Base-by-base conservation (phyloP, 1,284 basidiomycete species). In the Schizopora paradoxa region DNA sequence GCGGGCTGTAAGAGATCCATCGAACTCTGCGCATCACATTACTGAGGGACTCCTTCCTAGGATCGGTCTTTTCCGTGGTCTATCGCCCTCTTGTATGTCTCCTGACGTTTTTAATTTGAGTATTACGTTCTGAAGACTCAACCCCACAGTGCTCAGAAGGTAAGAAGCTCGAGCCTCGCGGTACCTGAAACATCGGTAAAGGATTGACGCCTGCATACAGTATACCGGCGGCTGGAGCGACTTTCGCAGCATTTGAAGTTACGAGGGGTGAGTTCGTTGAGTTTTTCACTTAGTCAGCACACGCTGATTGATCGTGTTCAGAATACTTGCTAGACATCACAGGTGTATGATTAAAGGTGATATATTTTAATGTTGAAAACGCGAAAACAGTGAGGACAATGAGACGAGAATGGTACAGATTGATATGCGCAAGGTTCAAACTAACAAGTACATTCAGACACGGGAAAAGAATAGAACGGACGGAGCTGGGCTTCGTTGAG, bases 221-320 rank as follows among this genome's bases (percentile, higher is more conserved):
- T 61, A 88, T 93, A 54, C 92, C 93, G 4, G 90, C 93, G 1
- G 93, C 91, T 5, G 92, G 82, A 21, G 83, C 85, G 50, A 96
- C 92, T 0, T 96, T 97, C 58, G 83, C 90, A n/a, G 88, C 86
- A 0, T 97, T 87, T 62, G 92, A 97, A 62, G 57, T 93, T 23
- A 88, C 85, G 1, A 72, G 88, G 69, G 88, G 86, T 81, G 33
- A 21, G 57, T 47, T 42, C 32, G 10, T 16, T 22, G 11, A 7
- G 6, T 16, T 19, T 10, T 36, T 35, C 14, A 18, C 18, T 43
- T 23, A 14, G 32, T 18, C 11, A n/a, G 2, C 22, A 41, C 13
- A 31, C 41, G 43, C 31, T 37, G 19, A 35, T 45, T 6, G 43
- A 11, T 26, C 40, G 23, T 31, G 23, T 8, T 6, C 47, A 63